Conservation (phyloP, 1,284 basidiomycete species). For the Termitomyces sp. region DNA sequence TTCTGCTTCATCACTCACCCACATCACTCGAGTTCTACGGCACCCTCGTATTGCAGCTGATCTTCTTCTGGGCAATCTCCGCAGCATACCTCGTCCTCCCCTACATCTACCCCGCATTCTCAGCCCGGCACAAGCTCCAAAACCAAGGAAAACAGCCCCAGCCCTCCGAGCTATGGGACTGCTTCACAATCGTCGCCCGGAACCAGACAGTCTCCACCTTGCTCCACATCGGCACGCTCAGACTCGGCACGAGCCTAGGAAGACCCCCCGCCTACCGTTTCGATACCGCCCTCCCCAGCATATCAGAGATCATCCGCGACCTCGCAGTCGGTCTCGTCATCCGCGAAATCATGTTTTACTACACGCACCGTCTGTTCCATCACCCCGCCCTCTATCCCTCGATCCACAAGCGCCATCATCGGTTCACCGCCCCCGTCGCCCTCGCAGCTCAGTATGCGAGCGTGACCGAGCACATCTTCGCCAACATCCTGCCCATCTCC, state of each 20-base stretch:
- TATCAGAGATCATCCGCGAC: slow-evolving; percentile 13
- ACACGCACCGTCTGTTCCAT: slow-evolving; percentile 20
- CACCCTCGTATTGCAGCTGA: slow-evolving; percentile 13
- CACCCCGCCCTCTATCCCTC: slow-evolving; percentile 17
- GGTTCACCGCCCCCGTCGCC: slow-evolving; percentile 22
- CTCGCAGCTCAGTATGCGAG: slow-evolving; percentile 20
- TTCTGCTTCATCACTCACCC: slow-evolving; percentile 12
- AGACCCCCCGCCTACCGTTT: slow-evolving; percentile 15
- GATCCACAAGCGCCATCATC: slow-evolving; percentile 22
- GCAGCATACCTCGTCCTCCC: slow-evolving; percentile 15
- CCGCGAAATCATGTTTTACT: slow-evolving; percentile 21
- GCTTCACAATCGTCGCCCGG: slow-evolving; percentile 13
- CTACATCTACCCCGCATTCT: slow-evolving; percentile 17
- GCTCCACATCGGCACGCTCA: slow-evolving; percentile 14
- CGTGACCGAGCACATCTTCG: slow-evolving; percentile 15
- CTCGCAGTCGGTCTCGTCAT: slow-evolving; percentile 12
- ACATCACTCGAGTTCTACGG: slow-evolving; percentile 18
- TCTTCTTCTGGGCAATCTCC: slow-evolving; percentile 19
- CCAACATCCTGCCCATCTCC: slow-evolving; percentile 19
- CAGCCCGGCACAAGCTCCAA: slow-evolving; percentile 20
- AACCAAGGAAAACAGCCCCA: slow-evolving; percentile 20
- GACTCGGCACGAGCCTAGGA: not conserved
- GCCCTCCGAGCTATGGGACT: slow-evolving; percentile 17
- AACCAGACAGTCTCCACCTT: slow-evolving; percentile 18
- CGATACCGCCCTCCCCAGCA: slow-evolving; percentile 12